A percentile compares a stretch with the other conserved stretches of the same genome.
phyloP scores from a whole-genome alignment of 2,329 filamentous ascomycete species.

The Colletotrichum phormii region DNA sequence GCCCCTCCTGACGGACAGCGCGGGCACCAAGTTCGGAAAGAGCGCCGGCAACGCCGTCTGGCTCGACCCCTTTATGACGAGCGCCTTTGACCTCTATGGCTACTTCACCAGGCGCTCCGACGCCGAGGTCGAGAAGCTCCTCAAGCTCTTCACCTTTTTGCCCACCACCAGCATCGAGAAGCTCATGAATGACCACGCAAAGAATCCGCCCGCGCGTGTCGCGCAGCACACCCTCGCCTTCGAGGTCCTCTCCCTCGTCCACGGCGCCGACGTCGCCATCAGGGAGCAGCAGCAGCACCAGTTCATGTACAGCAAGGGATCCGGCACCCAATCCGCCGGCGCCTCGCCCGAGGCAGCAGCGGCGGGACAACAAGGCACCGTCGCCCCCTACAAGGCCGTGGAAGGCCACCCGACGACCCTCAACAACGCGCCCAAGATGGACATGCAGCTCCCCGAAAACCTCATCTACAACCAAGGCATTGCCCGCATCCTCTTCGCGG shows the following conservation, averaged over 20 bases:
- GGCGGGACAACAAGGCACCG: conserved; percentile 25
- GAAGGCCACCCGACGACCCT: conserved; percentile 41
- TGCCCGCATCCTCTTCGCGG: conserved; percentile 68
- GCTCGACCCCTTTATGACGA: conserved; percentile 86
- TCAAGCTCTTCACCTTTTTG: conserved; percentile 93
- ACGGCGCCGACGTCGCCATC: conserved; percentile 74
- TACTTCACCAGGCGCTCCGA: conserved; percentile 90
- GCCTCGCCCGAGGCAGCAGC: conserved; percentile 25
- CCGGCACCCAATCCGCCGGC: background rate
- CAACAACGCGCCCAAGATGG: conserved; percentile 62
- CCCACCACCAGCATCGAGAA: conserved; percentile 75
- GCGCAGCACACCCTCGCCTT: conserved; percentile 87
- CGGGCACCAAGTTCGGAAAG: conserved; percentile 94
- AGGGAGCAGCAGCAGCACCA: conserved; percentile 69
- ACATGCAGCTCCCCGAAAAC: conserved; percentile 69
- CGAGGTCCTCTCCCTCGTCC: conserved; percentile 84
- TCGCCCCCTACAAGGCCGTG: conserved; percentile 36
- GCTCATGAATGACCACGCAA: conserved; percentile 75
- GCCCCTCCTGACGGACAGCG: conserved; percentile 85
- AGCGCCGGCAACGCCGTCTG: conserved; percentile 94
- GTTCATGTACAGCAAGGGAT: conserved; percentile 57
- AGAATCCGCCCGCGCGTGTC: conserved; percentile 76
- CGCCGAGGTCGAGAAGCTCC: conserved; percentile 80
- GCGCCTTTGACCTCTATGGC: conserved; percentile 86
- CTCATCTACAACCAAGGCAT: conserved; percentile 67